phyloP scores from a whole-genome alignment of 352 stramenopile genomes.

The Phytophthora foliorum region DNA sequence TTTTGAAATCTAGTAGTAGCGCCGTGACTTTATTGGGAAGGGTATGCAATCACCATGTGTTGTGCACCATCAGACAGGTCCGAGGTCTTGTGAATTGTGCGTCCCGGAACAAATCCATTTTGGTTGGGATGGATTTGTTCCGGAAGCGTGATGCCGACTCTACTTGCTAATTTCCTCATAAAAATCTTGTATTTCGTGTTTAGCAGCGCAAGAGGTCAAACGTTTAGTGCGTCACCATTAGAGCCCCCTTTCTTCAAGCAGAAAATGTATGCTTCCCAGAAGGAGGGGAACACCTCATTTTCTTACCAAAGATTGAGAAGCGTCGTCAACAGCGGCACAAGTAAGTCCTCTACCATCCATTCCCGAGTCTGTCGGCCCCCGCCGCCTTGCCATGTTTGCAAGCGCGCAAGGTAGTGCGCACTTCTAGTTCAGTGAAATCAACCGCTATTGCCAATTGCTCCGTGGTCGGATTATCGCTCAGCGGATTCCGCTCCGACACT shows the following conservation, averaged over 20 bases:
- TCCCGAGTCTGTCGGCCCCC: too few species aligned
- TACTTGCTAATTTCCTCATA: background rate
- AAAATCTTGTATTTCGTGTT: slow-evolving; percentile 11
- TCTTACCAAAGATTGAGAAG: too few species aligned
- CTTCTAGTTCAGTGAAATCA: too few species aligned
- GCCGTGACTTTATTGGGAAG: background rate
- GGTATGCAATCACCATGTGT: background rate
- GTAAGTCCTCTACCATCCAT: too few species aligned
- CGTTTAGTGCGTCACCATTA: background rate
- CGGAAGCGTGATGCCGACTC: background rate
- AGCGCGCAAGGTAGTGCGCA: too few species aligned
- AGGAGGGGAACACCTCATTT: too few species aligned
- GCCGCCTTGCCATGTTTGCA: too few species aligned
- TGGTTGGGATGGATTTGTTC: background rate
- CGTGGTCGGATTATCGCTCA: too few species aligned
- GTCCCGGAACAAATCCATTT: background rate
- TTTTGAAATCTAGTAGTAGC: background rate
- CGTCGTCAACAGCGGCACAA: too few species aligned
- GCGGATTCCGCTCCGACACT: too few species aligned
- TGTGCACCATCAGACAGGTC: background rate
- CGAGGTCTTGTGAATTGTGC: background rate
- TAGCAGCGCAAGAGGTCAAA: background rate
- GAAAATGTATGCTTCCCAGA: background rate
- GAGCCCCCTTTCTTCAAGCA: background rate
- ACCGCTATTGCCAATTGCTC: too few species aligned